Conservation (phyloP, 352 stramenopile genomes). For the Pythium aristosporum region DNA sequence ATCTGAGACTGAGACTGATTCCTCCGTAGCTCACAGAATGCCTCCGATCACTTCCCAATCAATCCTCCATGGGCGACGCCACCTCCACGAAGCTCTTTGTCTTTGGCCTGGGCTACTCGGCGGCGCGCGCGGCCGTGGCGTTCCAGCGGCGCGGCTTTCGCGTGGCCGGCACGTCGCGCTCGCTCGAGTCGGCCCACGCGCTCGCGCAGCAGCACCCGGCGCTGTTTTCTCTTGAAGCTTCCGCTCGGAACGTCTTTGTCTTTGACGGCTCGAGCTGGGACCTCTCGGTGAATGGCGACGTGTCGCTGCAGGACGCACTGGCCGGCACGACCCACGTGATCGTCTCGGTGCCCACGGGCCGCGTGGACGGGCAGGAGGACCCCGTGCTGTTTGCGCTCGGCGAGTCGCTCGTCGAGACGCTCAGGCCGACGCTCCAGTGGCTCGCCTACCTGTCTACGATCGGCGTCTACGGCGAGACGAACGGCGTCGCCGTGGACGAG, state of each 20-base stretch:
- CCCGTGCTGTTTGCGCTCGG: conserved; percentile 62
- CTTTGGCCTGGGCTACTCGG: conserved; percentile 88
- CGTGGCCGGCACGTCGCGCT: conserved; percentile 75
- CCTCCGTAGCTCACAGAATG: too few relatives aligned
- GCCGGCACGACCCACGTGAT: conserved; percentile 72
- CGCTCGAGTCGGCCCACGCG: conserved; percentile 42
- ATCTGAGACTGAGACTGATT: too few relatives aligned
- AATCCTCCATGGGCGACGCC: not conserved
- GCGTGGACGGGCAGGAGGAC: conserved; percentile 51
- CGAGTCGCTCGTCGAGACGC: conserved; percentile 37
- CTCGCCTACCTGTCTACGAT: conserved; percentile 91
- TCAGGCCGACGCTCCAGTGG: conserved; percentile 67
- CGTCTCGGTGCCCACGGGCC: conserved; percentile 59
- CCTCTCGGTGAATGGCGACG: conserved; percentile 26
- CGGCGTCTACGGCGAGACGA: conserved; percentile 91
- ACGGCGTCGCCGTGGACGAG: conserved; percentile 85
- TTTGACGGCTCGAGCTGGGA: conserved; percentile 74
- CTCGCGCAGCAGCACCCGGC: conserved; percentile 35
- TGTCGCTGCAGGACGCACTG: conserved; percentile 50
- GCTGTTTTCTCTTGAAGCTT: conserved; percentile 39
- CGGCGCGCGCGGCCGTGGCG: conserved; percentile 59
- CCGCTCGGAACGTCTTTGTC: conserved; percentile 67
- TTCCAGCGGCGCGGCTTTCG: conserved; percentile 64
- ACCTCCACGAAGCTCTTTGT: conserved; percentile 75
- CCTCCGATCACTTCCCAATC: too few relatives aligned